A percentile compares a stretch with the other conserved stretches of the same genome.
phyloP scores from a whole-genome alignment of 2,329 filamentous ascomycete species.

The Anisogramma anomala region DNA sequence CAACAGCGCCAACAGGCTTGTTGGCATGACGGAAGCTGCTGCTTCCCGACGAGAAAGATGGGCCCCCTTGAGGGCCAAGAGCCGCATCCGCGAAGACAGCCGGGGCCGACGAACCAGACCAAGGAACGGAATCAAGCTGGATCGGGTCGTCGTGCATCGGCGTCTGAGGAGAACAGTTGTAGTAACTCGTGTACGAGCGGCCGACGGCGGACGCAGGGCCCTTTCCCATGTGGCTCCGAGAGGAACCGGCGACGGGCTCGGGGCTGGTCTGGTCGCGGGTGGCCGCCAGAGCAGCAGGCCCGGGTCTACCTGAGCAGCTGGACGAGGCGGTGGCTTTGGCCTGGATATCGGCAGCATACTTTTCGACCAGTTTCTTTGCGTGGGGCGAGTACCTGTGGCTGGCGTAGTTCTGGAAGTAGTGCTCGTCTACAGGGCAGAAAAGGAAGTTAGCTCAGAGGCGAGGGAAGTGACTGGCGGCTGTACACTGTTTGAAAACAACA shows the following conservation, averaged over 20 bases:
- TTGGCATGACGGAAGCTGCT: too few relatives aligned
- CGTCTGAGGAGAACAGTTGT: not conserved
- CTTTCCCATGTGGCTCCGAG: too few relatives aligned
- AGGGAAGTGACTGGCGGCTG: too few relatives aligned
- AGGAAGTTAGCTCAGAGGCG: not conserved
- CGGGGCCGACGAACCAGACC: not conserved
- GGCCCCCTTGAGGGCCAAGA: not conserved
- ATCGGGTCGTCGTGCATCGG: not conserved
- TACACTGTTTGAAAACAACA: too few relatives aligned
- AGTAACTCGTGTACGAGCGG: not conserved
- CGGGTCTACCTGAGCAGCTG: too few relatives aligned
- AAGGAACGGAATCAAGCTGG: not conserved
- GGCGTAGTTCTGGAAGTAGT: slow-evolving; percentile 23
- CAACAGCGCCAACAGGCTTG: too few relatives aligned
- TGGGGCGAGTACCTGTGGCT: slow-evolving; percentile 18
- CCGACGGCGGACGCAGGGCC: too few relatives aligned
- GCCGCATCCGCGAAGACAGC: not conserved
- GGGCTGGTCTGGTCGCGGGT: not conserved
- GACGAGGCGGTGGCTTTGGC: not conserved
- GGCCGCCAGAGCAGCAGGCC: too few relatives aligned
- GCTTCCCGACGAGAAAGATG: too few relatives aligned
- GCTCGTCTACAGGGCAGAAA: slow-evolving; percentile 24
- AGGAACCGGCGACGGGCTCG: not conserved
- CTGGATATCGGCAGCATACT: not conserved
- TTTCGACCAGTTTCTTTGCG: not conserved